Conservation (phyloP, 208 protist species). For the Angomonas deanei region DNA sequence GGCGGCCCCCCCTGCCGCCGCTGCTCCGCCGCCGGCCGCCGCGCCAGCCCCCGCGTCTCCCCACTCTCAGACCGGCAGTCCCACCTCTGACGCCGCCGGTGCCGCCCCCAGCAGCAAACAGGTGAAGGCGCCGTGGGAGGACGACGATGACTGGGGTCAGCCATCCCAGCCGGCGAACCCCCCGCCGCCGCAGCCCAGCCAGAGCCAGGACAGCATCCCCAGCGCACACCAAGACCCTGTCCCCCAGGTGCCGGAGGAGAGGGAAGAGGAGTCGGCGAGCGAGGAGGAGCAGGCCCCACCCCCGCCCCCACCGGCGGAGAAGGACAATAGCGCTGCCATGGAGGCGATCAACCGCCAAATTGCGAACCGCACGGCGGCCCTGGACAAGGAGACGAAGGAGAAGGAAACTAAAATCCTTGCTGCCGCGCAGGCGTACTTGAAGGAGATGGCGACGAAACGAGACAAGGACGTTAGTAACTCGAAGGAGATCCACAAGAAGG, state of each 20-base stretch:
- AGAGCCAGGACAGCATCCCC: neutral
- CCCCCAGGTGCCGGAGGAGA: neutral
- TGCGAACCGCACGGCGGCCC: slow-evolving; percentile 39
- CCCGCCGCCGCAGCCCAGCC: neutral
- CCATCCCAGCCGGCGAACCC: neutral
- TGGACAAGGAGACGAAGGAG: slow-evolving; percentile 52
- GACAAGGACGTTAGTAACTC: slow-evolving; percentile 47
- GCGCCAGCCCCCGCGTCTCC: neutral
- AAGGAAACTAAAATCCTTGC: slow-evolving; percentile 49
- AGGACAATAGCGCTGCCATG: slow-evolving; percentile 14
- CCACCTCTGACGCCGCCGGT: neutral
- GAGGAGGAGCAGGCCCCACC: neutral
- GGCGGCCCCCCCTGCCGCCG: neutral
- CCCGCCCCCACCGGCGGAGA: slow-evolving; percentile 13
- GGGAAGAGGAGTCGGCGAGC: neutral
- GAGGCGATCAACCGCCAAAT: slow-evolving; percentile 66
- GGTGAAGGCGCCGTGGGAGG: slow-evolving; percentile 25
- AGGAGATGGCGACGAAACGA: slow-evolving; percentile 44
- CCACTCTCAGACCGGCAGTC: neutral
- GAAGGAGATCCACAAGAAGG: slow-evolving; percentile 43
- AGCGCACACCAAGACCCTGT: neutral
- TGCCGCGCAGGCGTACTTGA: slow-evolving; percentile 66
- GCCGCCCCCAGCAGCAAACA: too few relatives aligned
- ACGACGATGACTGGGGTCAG: slow-evolving; percentile 16
- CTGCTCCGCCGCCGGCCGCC: neutral